phyloP scores from a whole-genome alignment of 2,329 filamentous ascomycete genomes.

The Colletotrichum eremochloae region DNA sequence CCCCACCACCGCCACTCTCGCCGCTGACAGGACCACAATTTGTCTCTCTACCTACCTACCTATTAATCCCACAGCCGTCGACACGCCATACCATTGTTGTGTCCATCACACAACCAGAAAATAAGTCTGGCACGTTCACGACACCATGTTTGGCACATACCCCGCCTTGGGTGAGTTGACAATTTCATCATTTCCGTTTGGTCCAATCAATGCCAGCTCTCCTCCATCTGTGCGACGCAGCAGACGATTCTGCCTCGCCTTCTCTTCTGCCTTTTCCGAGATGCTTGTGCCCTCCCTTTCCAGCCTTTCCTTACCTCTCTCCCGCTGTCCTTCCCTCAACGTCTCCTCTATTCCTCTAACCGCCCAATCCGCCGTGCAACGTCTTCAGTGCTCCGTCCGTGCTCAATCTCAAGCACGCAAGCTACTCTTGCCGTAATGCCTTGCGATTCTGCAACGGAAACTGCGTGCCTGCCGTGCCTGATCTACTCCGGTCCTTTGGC shows the following conservation, averaged over 20 bases:
- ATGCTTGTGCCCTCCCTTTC: neutral
- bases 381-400: constrained; percentile 15
- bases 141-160: constrained; percentile 60
- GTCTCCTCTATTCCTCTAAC: neutral
- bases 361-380: constrained; percentile 1
- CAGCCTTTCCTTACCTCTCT: neutral
- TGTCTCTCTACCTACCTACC: constrained; percentile 1
- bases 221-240: neutral
- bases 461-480: constrained; percentile 40
- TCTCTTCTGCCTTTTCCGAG: neutral
- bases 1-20: constrained; percentile 30
- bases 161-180: constrained; percentile 55
- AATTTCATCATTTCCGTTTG: constrained; percentile 7
- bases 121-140: constrained; percentile 19
- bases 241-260: constrained; percentile 1
- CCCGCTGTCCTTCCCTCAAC: neutral
- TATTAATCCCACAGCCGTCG: constrained; percentile 13
- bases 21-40: constrained; percentile 10
- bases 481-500: constrained; percentile 25
- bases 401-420: constrained; percentile 16
- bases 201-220: constrained; percentile 2
- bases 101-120: constrained; percentile 21
- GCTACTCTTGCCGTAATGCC: constrained; percentile 43
- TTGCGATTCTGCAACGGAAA: constrained; percentile 46
- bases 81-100: constrained; percentile 4